Percentiles rank a stretch among this genome's conserved stretches.
These are phyloP conservation scores for Colletotrichum lindemuthianum DNA, from an alignment of 2,329 filamentous ascomycete genomes.

Conservation along the genomic window DNA sequence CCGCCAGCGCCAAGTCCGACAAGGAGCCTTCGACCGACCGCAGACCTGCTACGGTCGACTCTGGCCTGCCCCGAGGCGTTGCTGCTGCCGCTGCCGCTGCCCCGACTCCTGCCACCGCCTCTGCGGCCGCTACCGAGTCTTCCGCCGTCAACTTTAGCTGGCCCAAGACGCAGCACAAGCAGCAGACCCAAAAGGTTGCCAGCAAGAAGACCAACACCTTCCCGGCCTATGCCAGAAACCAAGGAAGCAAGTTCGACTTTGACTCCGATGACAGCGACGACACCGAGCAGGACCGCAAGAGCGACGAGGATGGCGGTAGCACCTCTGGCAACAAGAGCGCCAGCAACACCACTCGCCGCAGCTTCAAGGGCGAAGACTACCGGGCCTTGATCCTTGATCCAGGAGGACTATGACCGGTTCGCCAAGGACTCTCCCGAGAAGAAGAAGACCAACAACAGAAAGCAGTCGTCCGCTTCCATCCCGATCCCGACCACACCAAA, in stretches of 20 bases:
- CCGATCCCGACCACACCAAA: background rate
- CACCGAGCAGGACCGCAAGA: background rate
- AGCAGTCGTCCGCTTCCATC: background rate
- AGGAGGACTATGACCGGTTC: conserved; percentile 20
- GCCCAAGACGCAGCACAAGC: conserved; percentile 1
- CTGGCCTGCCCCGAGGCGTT: too few species aligned
- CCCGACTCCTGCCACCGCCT: background rate
- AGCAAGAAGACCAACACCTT: background rate
- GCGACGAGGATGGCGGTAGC: background rate
- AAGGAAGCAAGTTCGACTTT: too few species aligned
- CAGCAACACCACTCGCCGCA: background rate
- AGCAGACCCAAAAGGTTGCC: background rate
- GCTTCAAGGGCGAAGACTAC: conserved; percentile 22
- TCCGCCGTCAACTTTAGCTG: conserved; percentile 28
- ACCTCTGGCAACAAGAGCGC: background rate
- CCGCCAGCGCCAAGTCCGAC: background rate
- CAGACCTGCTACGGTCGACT: too few species aligned
- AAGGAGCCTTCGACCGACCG: too few species aligned
- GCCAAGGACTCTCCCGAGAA: conserved; percentile 21
- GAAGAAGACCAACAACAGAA: conserved; percentile 2
- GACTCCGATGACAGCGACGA: too few species aligned
- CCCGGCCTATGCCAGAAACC: background rate
- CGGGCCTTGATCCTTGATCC: conserved; percentile 23
- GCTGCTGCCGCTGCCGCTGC: too few species aligned
- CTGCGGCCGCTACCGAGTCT: background rate